These are phyloP conservation scores for Picochlorum sp. DNA, from an alignment of 139 green algal genomes.

Conservation along the genomic window DNA sequence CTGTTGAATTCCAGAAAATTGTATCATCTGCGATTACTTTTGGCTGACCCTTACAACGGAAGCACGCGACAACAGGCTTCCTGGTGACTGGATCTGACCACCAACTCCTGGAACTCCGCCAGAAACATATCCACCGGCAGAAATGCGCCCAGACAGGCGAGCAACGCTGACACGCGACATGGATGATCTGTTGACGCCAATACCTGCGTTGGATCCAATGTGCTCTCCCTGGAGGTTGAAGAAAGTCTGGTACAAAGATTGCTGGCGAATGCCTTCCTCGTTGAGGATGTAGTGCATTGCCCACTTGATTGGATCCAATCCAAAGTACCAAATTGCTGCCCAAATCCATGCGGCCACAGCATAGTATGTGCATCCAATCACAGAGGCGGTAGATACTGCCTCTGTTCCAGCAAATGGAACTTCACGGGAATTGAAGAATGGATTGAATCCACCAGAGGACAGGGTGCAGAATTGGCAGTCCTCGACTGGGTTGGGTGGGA, in stretches of 20 bases:
- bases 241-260: slow-evolving; percentile 16
- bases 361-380: slow-evolving; percentile 68
- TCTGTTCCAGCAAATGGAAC: slow-evolving; percentile 54
- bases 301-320: slow-evolving; percentile 70
- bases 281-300: slow-evolving; percentile 57
- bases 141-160: not conserved
- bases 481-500: slow-evolving; percentile 27
- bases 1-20: not conserved
- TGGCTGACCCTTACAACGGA: slow-evolving; percentile 29
- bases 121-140: slow-evolving; percentile 7
- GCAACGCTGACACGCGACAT: slow-evolving; percentile 14
- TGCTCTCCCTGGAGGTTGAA: slow-evolving; percentile 16
- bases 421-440: slow-evolving; percentile 35
- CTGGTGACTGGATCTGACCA: slow-evolving; percentile 19
- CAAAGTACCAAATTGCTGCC: slow-evolving; percentile 66
- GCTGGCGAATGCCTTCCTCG: slow-evolving; percentile 60
- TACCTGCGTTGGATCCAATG: slow-evolving; percentile 18
- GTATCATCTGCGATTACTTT: not conserved
- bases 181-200: slow-evolving; percentile 26
- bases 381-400: slow-evolving; percentile 41
- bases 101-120: slow-evolving; percentile 32
- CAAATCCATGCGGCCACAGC: slow-evolving; percentile 72
- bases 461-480: slow-evolving; percentile 49
- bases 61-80: slow-evolving; percentile 28
- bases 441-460: slow-evolving; percentile 28